Conservation (phyloP, 1,284 basidiomycete genomes). For the Peniophora sp. region DNA sequence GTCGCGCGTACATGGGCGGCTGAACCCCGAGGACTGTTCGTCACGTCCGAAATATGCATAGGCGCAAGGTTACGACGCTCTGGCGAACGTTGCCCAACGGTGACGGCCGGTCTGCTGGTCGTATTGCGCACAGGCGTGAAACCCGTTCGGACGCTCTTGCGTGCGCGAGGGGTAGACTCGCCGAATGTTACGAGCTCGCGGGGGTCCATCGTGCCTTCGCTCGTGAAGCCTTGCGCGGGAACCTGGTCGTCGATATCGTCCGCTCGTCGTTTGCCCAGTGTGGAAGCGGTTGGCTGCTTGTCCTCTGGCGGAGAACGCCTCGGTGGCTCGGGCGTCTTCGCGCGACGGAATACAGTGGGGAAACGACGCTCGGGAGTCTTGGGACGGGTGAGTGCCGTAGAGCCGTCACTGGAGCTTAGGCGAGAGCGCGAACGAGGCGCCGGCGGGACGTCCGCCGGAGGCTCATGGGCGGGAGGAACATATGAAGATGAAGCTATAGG, state of each 20-base stretch:
- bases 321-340: constrained; percentile 36
- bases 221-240: constrained; percentile 54
- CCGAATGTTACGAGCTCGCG: constrained; percentile 27
- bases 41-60: constrained; percentile 51
- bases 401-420: constrained; percentile 30
- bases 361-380: constrained; percentile 45
- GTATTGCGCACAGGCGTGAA: constrained; percentile 64
- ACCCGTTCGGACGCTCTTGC: constrained; percentile 51
- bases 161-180: constrained; percentile 47
- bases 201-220: constrained; percentile 32
- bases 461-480: constrained; percentile 12
- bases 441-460: constrained; percentile 16
- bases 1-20: background rate
- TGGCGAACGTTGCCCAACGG: constrained; percentile 18
- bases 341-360: constrained; percentile 36
- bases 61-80: constrained; percentile 15
- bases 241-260: constrained; percentile 62
- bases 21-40: constrained; percentile 43
- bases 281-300: constrained; percentile 17
- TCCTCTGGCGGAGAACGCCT: constrained; percentile 3
- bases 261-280: constrained; percentile 55
- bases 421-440: constrained; percentile 23
- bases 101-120: constrained; percentile 26
- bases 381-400: constrained; percentile 33
- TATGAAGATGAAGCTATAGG: constrained; percentile 8